Evolutionary conservation across 192 early-diverging fungal genomes (phyloP), one percentile per base, ranked within the genome.

Genomic region (Rhizophagus prolifer): DNA sequence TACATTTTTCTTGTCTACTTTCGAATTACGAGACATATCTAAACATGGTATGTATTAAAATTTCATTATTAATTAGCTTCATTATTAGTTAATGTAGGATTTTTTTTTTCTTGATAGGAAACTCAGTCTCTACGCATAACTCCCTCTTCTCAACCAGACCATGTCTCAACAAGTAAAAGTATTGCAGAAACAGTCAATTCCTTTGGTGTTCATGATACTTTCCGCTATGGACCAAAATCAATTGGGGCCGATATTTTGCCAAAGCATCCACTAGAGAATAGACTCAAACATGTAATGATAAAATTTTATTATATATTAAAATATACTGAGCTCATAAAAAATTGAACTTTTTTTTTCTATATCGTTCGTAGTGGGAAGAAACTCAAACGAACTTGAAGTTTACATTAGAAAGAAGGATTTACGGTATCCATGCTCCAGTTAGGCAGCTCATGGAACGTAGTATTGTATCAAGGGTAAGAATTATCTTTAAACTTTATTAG

Each of bases 381-480:
- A 94, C 95, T 65, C 95, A 95, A 83, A 82, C 88, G 62, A 87
- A 92, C 76, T 85, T 94, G 34, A 94, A 95, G 81, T 82, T 95
- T 75, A 87, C 89, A 67, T 87, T 97, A 90, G 90, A 92, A 64
- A 90, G 94, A 61, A 86, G 89, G 76, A 74, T 91, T 23, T 94
- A 95, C 80, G 97, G 96, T 28, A 83, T 95, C 69, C 95, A 97
- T 79, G 93, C 93, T n/a, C 97, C 96, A 38, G 85, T 99, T 79
- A 91, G 93, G 78, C 85, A 95, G 81, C 92, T 95, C 78, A 98
- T 98, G 96, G 96, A 98, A 80, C 86, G 90, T 67, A 86, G 82
- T 63, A 78, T 95, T 8, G 89, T 94, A 31, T 80, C 80, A 80
- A 86, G 79, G 77, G 86, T 88, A 75, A 77, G 64, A 67, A 3